These are phyloP conservation scores for Leavenworthia alabamica DNA, from an alignment of 345 rosid species.

Conservation along the genomic window DNA sequence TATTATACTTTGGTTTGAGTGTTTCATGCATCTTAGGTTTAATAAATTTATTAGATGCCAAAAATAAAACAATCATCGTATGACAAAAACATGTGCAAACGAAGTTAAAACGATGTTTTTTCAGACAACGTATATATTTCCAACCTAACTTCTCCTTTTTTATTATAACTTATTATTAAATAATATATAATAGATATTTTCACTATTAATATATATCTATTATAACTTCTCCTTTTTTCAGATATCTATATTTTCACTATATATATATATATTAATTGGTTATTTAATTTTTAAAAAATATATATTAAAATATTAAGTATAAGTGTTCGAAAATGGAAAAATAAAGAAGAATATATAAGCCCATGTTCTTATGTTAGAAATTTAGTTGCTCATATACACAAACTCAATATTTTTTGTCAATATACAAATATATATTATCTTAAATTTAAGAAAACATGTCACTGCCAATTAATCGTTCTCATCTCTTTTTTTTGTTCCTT, in stretches of 20 bases:
- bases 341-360: neutral
- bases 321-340: neutral
- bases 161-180: too few relatives aligned
- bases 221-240: too few relatives aligned
- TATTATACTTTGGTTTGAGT: neutral
- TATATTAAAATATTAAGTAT: neutral
- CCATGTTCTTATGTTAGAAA: conserved; percentile 21
- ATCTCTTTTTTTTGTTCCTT: conserved; percentile 6
- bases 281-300: too few relatives aligned
- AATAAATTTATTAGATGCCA: neutral
- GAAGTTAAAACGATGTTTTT: neutral
- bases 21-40: neutral
- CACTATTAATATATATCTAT: too few relatives aligned
- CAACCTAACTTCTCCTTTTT: neutral
- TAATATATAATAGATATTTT: too few relatives aligned
- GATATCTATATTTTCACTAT: too few relatives aligned
- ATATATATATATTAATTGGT: too few relatives aligned
- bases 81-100: neutral
- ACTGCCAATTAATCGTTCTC: conserved; percentile 23
- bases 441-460: conserved; percentile 14
- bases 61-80: neutral
- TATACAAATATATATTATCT: conserved; percentile 5
- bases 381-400: conserved; percentile 6
- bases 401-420: too few relatives aligned
- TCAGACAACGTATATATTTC: neutral